phyloP scores from a whole-genome alignment of 2,329 filamentous ascomycete genomes.

The Chaetomium globosum region DNA sequence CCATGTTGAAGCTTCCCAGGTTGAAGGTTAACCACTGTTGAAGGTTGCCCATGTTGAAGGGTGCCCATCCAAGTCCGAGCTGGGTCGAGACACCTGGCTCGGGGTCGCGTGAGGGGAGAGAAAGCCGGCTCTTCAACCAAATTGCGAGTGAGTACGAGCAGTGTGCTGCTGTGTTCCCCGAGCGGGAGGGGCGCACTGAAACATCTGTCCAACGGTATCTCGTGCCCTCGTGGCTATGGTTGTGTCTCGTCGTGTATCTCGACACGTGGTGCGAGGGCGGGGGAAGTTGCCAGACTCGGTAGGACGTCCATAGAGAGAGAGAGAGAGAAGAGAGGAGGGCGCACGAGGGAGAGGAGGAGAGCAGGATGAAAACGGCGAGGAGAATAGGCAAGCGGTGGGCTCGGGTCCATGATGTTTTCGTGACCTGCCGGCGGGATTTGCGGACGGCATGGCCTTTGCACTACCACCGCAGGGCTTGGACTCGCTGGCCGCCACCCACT shows the following conservation, averaged over 20 bases:
- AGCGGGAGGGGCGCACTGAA: not conserved
- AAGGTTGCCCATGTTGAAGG: too few species aligned
- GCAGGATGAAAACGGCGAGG: not conserved
- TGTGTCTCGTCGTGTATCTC: not conserved
- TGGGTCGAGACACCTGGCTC: not conserved
- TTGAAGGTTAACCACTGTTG: too few species aligned
- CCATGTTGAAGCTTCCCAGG: too few species aligned
- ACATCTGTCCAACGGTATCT: slow-evolving; percentile 1
- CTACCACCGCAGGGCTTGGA: not conserved
- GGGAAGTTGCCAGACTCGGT: not conserved
- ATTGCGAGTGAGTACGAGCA: not conserved
- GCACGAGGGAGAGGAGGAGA: too few species aligned
- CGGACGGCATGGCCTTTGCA: not conserved
- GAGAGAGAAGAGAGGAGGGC: not conserved
- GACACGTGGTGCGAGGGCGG: slow-evolving; percentile 7
- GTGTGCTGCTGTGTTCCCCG: not conserved
- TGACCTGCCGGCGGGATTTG: not conserved
- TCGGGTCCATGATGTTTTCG: not conserved
- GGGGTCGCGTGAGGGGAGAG: not conserved
- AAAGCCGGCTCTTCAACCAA: not conserved
- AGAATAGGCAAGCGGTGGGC: not conserved
- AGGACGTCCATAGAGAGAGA: not conserved
- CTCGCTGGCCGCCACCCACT: not conserved
- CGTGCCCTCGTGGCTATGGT: not conserved
- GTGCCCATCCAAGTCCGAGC: not conserved